Conservation (phyloP, 768 basidiomycete genomes). For the Albatrellus ellisii region DNA sequence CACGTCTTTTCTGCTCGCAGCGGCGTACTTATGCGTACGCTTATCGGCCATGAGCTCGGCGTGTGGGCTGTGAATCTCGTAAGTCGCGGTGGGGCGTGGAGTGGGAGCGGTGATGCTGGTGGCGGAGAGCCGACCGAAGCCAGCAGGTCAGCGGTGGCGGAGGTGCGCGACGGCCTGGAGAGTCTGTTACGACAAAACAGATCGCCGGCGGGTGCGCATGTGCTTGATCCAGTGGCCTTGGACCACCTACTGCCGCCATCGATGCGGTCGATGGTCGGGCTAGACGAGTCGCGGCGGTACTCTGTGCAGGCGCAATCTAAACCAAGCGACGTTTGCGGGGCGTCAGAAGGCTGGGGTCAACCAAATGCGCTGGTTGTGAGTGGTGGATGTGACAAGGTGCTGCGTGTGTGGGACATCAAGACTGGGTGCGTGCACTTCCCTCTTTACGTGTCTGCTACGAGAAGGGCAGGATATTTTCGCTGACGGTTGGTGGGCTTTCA, state of each 20-base stretch:
- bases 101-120: slow-evolving; percentile 7
- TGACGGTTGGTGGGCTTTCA: neutral
- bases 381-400: slow-evolving; percentile 83
- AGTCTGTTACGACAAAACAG: slow-evolving; percentile 9
- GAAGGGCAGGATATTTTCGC: neutral
- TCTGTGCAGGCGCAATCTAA: slow-evolving; percentile 16
- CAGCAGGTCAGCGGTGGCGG: slow-evolving; percentile 5
- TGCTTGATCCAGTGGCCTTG: slow-evolving; percentile 5
- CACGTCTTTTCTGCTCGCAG: slow-evolving; percentile 75
- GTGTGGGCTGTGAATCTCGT: slow-evolving; percentile 88
- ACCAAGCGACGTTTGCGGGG: slow-evolving; percentile 39
- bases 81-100: slow-evolving; percentile 37
- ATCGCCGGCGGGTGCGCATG: slow-evolving; percentile 7
- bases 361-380: slow-evolving; percentile 73
- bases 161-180: slow-evolving; percentile 6
- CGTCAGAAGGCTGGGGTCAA: slow-evolving; percentile 85
- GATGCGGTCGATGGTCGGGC: slow-evolving; percentile 38
- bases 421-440: slow-evolving; percentile 51
- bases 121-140: neutral
- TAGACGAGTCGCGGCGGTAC: slow-evolving; percentile 19
- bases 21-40: slow-evolving; percentile 62
- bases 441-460: neutral
- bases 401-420: slow-evolving; percentile 84
- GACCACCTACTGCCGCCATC: slow-evolving; percentile 23
- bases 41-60: slow-evolving; percentile 78